Percentiles rank a stretch among this genome's conserved stretches.
phyloP scores from a whole-genome alignment of 2,329 filamentous ascomycete species.

The Annulohypoxylon truncatum region DNA sequence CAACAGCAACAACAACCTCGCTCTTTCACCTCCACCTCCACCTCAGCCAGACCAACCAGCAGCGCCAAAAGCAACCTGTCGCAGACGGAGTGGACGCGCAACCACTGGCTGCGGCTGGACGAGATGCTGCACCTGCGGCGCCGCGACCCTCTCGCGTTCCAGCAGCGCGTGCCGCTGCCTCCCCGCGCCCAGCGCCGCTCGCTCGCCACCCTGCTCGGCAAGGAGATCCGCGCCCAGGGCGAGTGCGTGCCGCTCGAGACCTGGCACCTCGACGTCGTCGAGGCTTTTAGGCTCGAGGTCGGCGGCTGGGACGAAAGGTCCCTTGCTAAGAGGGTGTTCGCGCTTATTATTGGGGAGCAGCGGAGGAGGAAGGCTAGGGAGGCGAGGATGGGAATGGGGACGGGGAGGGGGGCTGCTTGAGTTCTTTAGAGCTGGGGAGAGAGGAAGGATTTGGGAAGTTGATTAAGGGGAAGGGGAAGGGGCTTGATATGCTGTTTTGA shows the following conservation, averaged over 20 bases:
- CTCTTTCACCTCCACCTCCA: not conserved
- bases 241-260: slow-evolving; percentile 61
- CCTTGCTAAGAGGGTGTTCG: slow-evolving; percentile 65
- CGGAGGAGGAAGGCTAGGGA: slow-evolving; percentile 48
- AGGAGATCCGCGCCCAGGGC: slow-evolving; percentile 60
- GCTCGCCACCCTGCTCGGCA: slow-evolving; percentile 56
- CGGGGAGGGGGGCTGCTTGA: not conserved
- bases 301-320: slow-evolving; percentile 62
- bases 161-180: slow-evolving; percentile 43
- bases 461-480: not conserved
- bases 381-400: slow-evolving; percentile 6
- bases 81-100: slow-evolving; percentile 59
- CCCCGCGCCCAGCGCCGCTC: slow-evolving; percentile 22
- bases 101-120: slow-evolving; percentile 67
- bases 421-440: too few species aligned
- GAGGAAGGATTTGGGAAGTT: too few species aligned
- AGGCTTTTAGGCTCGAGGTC: slow-evolving; percentile 62
- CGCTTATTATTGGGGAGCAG: slow-evolving; percentile 64
- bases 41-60: not conserved
- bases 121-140: slow-evolving; percentile 62
- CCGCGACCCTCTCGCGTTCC: slow-evolving; percentile 55
- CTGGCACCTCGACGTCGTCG: slow-evolving; percentile 69
- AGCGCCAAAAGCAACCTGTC: slow-evolving; percentile 49
- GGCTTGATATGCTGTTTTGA: too few species aligned
- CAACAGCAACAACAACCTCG: not conserved